A percentile compares a stretch with the other conserved stretches of the same genome.
Conservation (phyloP, 2,329 filamentous ascomycete species). For the Myriosclerotinia curreyana region DNA sequence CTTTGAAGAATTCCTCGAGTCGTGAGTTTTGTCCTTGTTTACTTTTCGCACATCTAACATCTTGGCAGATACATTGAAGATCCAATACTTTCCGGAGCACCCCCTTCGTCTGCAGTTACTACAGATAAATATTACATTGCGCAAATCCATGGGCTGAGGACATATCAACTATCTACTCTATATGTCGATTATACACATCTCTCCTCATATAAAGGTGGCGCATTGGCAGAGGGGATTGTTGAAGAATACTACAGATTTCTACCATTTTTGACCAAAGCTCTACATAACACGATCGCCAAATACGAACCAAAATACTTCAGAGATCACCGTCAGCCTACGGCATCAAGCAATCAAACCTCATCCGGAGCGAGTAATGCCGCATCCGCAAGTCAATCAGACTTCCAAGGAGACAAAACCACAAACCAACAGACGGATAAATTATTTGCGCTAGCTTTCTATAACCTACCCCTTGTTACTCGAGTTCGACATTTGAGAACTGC, state of each 20-base stretch:
- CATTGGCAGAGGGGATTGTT: constrained; percentile 80
- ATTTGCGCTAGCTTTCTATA: constrained; percentile 76
- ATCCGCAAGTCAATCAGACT: constrained; percentile 60
- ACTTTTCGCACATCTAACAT: constrained; percentile 24
- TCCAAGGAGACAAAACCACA: constrained; percentile 67
- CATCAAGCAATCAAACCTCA: constrained; percentile 68
- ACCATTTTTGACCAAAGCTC: constrained; percentile 81
- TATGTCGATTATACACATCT: constrained; percentile 89
- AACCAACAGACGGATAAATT: constrained; percentile 97
- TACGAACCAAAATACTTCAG: constrained; percentile 93
- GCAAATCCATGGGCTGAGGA: constrained; percentile 74
- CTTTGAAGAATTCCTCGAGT: constrained; percentile 78
- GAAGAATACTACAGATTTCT: constrained; percentile 93
- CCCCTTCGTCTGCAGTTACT: constrained; percentile 66
- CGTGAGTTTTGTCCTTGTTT: constrained; percentile 50
- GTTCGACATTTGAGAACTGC: constrained; percentile 63
- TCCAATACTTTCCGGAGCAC: constrained; percentile 58
- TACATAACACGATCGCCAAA: constrained; percentile 92
- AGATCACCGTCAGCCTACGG: constrained; percentile 81
- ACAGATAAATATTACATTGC: constrained; percentile 83
- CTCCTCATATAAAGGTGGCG: constrained; percentile 70
- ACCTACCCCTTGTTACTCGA: constrained; percentile 52
- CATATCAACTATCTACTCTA: constrained; percentile 74
- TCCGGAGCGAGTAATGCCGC: constrained; percentile 63
- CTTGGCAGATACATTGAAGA: constrained; percentile 62